Conservation (phyloP, 2,329 filamentous ascomycete genomes). For the Dryadomyces quercivorus region DNA sequence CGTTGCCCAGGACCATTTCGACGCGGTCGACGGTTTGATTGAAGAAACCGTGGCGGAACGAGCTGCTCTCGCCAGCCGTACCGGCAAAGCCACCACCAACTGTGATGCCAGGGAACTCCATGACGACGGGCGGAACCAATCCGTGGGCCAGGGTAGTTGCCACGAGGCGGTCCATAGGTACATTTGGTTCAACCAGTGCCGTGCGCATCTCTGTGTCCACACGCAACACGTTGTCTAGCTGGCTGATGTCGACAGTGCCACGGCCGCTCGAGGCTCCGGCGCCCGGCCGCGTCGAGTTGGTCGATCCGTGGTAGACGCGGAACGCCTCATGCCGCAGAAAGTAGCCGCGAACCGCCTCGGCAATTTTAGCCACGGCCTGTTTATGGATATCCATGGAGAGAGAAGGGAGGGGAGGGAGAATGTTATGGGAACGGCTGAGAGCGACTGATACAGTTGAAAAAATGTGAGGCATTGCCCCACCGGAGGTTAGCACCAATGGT, state of each 20-base stretch:
- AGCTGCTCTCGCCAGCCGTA: conserved; percentile 58
- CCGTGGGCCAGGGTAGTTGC: conserved; percentile 52
- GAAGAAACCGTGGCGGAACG: conserved; percentile 61
- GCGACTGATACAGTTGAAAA: background rate
- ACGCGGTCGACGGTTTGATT: conserved; percentile 50
- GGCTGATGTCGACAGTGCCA: conserved; percentile 46
- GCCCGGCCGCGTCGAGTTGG: conserved; percentile 57
- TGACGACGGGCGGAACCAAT: conserved; percentile 58
- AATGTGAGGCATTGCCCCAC: background rate
- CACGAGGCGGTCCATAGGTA: conserved; percentile 61
- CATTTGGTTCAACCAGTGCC: conserved; percentile 63
- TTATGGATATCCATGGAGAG: conserved; percentile 34
- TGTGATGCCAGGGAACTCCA: conserved; percentile 68
- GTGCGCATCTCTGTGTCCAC: conserved; percentile 43
- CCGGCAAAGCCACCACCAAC: conserved; percentile 60
- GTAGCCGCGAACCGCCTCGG: conserved; percentile 33
- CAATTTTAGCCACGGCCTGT: conserved; percentile 33
- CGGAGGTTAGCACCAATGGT: too few species aligned
- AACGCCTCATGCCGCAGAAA: conserved; percentile 44
- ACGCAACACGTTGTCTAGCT: conserved; percentile 49
- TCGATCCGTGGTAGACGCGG: conserved; percentile 66
- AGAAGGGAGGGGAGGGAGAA: background rate
- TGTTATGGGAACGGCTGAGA: background rate
- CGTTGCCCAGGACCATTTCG: conserved; percentile 59
- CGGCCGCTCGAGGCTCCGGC: conserved; percentile 12